Conservation (phyloP, 441 rosid genomes). For the Syzygium malaccense region DNA sequence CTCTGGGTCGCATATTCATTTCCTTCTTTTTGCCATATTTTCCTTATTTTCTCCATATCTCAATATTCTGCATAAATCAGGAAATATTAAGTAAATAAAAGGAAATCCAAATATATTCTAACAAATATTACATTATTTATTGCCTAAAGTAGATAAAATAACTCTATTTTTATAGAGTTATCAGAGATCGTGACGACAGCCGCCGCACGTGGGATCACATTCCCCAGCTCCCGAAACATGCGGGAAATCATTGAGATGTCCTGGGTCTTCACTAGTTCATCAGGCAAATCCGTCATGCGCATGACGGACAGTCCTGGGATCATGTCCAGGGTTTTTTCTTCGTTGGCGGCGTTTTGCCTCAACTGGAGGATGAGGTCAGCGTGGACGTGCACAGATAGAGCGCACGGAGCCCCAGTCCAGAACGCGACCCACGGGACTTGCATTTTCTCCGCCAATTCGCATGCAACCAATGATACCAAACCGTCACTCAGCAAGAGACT, state of each 20-base stretch:
- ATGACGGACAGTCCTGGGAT: neutral
- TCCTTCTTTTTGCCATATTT: too few species aligned
- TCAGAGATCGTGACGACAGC: neutral
- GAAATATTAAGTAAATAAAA: too few species aligned
- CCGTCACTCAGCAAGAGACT: neutral
- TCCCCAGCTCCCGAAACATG: neutral
- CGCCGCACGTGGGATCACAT: neutral
- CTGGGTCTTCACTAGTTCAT: neutral
- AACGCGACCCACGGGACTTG: neutral
- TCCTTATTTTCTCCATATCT: too few species aligned
- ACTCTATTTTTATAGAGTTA: too few species aligned
- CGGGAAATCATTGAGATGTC: neutral
- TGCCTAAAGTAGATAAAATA: too few species aligned
- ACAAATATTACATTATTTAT: too few species aligned
- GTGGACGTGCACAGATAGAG: neutral
- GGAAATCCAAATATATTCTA: too few species aligned
- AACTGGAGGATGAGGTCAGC: neutral
- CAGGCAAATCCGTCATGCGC: neutral
- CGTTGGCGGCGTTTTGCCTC: neutral
- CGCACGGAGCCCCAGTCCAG: neutral
- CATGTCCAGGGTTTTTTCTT: neutral
- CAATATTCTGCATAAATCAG: too few species aligned
- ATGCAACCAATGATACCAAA: neutral
- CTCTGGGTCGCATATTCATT: too few species aligned
- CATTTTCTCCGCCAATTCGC: neutral